Evolutionary conservation across 805 yeast species (phyloP).

Genomic region (Kodamaea nitidulidarum): DNA sequence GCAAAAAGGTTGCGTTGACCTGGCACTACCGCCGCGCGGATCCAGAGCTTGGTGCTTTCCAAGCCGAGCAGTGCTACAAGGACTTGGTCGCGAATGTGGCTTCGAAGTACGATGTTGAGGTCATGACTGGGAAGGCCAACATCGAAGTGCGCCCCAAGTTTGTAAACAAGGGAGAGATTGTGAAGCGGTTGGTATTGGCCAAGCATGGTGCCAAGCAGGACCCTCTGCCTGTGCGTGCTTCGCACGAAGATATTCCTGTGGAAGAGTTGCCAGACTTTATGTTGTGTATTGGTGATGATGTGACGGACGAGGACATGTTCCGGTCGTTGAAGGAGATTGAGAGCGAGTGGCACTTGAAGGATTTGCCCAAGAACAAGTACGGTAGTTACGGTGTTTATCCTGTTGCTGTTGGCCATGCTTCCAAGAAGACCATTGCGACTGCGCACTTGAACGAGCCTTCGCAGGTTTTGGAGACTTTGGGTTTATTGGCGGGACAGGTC

Average conservation of each 20-base stretch:
- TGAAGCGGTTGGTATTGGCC: constrained; percentile 65
- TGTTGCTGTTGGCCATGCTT: constrained; percentile 89
- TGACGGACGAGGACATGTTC: constrained; percentile 98
- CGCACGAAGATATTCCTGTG: constrained; percentile 25
- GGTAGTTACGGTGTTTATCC: constrained; percentile 69
- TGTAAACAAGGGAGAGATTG: constrained; percentile 96
- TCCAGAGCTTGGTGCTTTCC: constrained; percentile 87
- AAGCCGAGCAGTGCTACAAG: constrained; percentile 68
- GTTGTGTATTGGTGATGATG: constrained; percentile 90
- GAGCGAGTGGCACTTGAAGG: constrained; percentile 42
- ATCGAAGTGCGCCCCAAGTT: constrained; percentile 94
- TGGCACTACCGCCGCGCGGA: constrained; percentile 98
- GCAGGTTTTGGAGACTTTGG: constrained; percentile 81
- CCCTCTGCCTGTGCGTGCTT: constrained; percentile 20
- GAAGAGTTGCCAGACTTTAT: constrained; percentile 74
- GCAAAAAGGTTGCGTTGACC: constrained; percentile 88
- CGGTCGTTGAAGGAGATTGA: constrained; percentile 65
- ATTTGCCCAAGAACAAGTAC: constrained; percentile 41
- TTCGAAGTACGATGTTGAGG: constrained; percentile 74
- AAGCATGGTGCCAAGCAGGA: constrained; percentile 56
- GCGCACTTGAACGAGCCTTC: constrained; percentile 81
- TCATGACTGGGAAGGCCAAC: constrained; percentile 96
- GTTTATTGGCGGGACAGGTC: constrained; percentile 73
- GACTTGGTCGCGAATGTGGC: constrained; percentile 60
- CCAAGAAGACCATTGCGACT: constrained; percentile 78